Evolutionary conservation across 768 basidiomycete species (phyloP).

Genomic region (Lactarius sanguifluus): DNA sequence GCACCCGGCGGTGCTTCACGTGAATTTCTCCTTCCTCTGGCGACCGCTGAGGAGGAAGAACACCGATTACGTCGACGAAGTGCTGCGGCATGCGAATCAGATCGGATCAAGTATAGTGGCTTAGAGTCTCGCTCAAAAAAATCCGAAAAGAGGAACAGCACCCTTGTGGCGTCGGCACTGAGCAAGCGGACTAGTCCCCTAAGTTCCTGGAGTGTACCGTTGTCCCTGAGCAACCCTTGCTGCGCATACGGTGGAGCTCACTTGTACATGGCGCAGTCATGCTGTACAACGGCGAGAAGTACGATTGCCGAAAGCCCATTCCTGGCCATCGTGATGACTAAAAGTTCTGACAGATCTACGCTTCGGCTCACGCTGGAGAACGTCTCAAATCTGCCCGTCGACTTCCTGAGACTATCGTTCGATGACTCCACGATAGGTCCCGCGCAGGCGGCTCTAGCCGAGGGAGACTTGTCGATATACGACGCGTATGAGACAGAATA

Average conservation of each 20-base stretch:
- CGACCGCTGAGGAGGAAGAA: slow-evolving; percentile 69
- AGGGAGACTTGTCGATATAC: slow-evolving; percentile 76
- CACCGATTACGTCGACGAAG: slow-evolving; percentile 56
- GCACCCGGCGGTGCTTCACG: slow-evolving; percentile 67
- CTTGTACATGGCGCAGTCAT: slow-evolving; percentile 91
- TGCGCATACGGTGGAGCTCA: slow-evolving; percentile 85
- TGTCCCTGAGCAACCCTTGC: slow-evolving; percentile 81
- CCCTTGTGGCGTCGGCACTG: slow-evolving; percentile 31
- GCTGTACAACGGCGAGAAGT: slow-evolving; percentile 95
- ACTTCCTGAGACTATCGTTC: slow-evolving; percentile 84
- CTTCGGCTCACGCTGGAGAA: slow-evolving; percentile 91
- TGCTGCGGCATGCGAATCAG: slow-evolving; percentile 61
- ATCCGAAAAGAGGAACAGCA: slow-evolving; percentile 42
- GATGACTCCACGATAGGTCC: slow-evolving; percentile 86
- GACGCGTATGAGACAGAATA: slow-evolving; percentile 92
- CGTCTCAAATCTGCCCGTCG: slow-evolving; percentile 74
- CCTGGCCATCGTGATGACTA: slow-evolving; percentile 14
- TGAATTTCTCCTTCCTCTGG: slow-evolving; percentile 75
- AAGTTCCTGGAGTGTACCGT: slow-evolving; percentile 80
- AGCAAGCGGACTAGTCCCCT: slow-evolving; percentile 35
- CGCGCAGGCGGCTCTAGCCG: slow-evolving; percentile 73
- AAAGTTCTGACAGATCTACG: slow-evolving; percentile 54
- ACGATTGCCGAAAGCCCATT: slow-evolving; percentile 29
- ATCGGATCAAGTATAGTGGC: slow-evolving; percentile 71
- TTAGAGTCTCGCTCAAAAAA: slow-evolving; percentile 67